phyloP scores from a whole-genome alignment of 306 rosid species.

The Cucurbita argyrosperma region DNA sequence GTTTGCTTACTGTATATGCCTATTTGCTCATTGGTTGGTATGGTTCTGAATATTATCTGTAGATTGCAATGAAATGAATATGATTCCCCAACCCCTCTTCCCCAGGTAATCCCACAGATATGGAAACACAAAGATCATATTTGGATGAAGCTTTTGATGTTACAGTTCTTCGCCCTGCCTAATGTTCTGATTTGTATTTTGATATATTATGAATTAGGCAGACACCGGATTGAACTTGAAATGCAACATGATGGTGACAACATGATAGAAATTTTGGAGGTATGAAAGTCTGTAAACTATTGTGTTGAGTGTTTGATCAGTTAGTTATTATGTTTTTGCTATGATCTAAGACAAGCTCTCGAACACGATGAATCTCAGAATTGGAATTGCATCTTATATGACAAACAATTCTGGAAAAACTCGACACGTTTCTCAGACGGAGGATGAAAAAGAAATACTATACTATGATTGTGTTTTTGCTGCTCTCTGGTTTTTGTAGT shows the following conservation, averaged over 20 bases:
- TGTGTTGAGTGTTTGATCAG: background rate
- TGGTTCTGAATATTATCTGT: background rate
- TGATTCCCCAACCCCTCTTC: background rate
- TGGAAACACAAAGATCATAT: background rate
- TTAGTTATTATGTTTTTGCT: no score
- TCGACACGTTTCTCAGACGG: background rate
- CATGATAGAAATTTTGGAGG: background rate
- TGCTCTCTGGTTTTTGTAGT: conserved; percentile 6
- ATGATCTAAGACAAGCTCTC: background rate
- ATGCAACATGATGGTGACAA: background rate
- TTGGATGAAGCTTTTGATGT: background rate
- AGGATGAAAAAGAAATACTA: background rate
- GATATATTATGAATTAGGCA: background rate
- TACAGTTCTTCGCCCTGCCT: background rate
- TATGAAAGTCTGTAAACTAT: background rate
- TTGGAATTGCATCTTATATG: background rate
- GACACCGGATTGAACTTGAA: background rate
- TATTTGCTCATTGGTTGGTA: background rate
- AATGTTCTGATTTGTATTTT: background rate
- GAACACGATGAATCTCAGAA: background rate
- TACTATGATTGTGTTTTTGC: background rate
- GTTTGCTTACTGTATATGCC: no score
- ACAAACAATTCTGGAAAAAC: conserved; percentile 4
- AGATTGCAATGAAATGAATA: background rate
- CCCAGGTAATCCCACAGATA: background rate